A percentile compares a stretch with the other conserved stretches of the same genome.
phyloP scores from a whole-genome alignment of 306 rosid genomes.

The Elaeagnus macrophylla region DNA sequence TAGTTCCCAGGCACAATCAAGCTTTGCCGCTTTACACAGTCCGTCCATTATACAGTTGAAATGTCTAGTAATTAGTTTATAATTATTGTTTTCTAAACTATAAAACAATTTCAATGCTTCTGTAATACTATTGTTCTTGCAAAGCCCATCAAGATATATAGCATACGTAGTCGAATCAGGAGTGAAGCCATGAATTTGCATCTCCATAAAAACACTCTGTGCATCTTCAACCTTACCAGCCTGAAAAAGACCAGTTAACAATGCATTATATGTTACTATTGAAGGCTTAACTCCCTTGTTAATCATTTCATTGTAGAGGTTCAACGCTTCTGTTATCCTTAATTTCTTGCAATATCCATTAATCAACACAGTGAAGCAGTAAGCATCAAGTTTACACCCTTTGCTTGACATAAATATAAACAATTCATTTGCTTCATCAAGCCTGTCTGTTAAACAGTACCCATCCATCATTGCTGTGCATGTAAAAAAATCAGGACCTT shows the following conservation, averaged over 20 bases:
- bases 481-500: conserved; percentile 14
- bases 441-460: conserved; percentile 24
- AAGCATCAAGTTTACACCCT: conserved; percentile 25
- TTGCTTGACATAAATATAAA: conserved; percentile 21
- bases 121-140: conserved; percentile 22
- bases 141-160: conserved; percentile 31
- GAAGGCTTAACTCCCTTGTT: conserved; percentile 24
- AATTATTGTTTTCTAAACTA: conserved; percentile 15
- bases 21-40: too few species aligned
- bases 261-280: conserved; percentile 15
- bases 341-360: conserved; percentile 23
- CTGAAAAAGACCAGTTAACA: conserved; percentile 25
- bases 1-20: conserved; percentile 29
- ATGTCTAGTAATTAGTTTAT: conserved; percentile 9
- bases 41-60: too few species aligned
- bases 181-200: conserved; percentile 20
- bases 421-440: conserved; percentile 24
- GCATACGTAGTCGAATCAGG: conserved; percentile 21
- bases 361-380: conserved; percentile 29
- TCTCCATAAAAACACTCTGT: conserved; percentile 22
- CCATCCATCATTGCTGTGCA: conserved; percentile 36
- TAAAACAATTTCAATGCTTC: conserved; percentile 36
- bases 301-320: conserved; percentile 24
- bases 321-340: conserved; percentile 32
- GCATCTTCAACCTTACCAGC: conserved; percentile 35